These are phyloP conservation scores for Venturia pyrina DNA, from an alignment of 2,329 filamentous ascomycete genomes.

Conservation along the genomic window DNA sequence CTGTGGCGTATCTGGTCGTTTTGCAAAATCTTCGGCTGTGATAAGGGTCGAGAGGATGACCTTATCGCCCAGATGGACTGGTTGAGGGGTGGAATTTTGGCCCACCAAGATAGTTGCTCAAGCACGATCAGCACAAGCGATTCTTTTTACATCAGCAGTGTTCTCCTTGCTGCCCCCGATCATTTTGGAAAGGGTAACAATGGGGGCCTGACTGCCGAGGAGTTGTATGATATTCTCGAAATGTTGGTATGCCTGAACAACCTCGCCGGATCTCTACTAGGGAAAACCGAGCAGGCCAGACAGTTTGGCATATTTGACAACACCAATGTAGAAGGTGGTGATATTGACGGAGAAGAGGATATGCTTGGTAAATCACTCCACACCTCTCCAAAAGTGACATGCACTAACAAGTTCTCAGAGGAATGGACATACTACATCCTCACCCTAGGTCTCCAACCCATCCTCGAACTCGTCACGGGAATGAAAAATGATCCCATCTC, in stretches of 20 bases:
- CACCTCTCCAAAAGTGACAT: not conserved
- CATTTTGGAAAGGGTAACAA: slow-evolving; percentile 49
- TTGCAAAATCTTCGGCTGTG: slow-evolving; percentile 51
- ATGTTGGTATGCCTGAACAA: slow-evolving; percentile 52
- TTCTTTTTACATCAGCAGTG: slow-evolving; percentile 40
- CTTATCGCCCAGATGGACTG: slow-evolving; percentile 52
- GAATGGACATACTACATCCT: slow-evolving; percentile 53
- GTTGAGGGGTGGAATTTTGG: slow-evolving; percentile 47
- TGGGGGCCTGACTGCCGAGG: slow-evolving; percentile 41
- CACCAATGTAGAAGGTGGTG: slow-evolving; percentile 34
- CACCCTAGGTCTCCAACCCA: slow-evolving; percentile 46
- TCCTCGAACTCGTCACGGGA: slow-evolving; percentile 39
- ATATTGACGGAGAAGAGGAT: slow-evolving; percentile 42
- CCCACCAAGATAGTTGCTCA: slow-evolving; percentile 35
- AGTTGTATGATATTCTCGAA: slow-evolving; percentile 56
- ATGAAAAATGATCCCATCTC: slow-evolving; percentile 16
- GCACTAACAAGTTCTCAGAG: slow-evolving; percentile 29
- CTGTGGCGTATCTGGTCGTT: slow-evolving; percentile 59
- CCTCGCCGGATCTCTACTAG: slow-evolving; percentile 46
- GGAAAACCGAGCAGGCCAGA: slow-evolving; percentile 44
- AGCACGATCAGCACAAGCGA: slow-evolving; percentile 39
- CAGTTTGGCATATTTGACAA: slow-evolving; percentile 45
- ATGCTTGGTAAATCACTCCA: slow-evolving; percentile 37
- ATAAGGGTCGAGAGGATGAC: slow-evolving; percentile 48
- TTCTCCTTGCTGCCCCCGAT: slow-evolving; percentile 45